Conservation (phyloP, 371 early-diverging fungal genomes). For the Mortierella polycephala region DNA sequence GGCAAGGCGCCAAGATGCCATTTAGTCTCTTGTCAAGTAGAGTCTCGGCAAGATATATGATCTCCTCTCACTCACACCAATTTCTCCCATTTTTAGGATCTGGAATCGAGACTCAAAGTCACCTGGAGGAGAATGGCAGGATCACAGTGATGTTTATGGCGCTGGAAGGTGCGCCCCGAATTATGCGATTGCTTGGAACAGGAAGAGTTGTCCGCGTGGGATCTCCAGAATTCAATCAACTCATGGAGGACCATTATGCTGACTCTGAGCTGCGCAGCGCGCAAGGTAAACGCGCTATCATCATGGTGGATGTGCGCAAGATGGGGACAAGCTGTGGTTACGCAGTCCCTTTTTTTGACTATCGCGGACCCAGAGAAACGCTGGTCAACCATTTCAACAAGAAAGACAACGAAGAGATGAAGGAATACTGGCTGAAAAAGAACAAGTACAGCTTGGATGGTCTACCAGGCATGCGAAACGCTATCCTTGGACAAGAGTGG, state of each 20-base stretch:
- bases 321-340: conserved; percentile 66
- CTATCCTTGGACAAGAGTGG: conserved; percentile 22
- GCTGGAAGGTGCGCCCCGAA: conserved; percentile 64
- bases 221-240: conserved; percentile 53
- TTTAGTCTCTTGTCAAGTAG: neutral
- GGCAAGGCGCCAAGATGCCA: conserved; percentile 32
- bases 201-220: conserved; percentile 56
- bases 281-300: conserved; percentile 58
- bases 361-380: conserved; percentile 52
- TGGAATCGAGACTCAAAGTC: conserved; percentile 66
- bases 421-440: conserved; percentile 51
- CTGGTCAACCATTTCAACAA: conserved; percentile 49
- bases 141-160: conserved; percentile 67
- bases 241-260: conserved; percentile 50
- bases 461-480: conserved; percentile 42
- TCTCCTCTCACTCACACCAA: neutral
- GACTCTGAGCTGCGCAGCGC: conserved; percentile 38
- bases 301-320: conserved; percentile 58
- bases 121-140: conserved; percentile 63
- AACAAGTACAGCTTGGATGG: conserved; percentile 57
- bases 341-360: conserved; percentile 64
- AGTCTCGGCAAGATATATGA: neutral
- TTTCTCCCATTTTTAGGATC: conserved; percentile 32
- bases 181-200: conserved; percentile 62
- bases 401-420: conserved; percentile 25